Evolutionary conservation across 495 filamentous ascomycete genomes (phyloP).

Genomic region (Cryomyces antarcticus): DNA sequence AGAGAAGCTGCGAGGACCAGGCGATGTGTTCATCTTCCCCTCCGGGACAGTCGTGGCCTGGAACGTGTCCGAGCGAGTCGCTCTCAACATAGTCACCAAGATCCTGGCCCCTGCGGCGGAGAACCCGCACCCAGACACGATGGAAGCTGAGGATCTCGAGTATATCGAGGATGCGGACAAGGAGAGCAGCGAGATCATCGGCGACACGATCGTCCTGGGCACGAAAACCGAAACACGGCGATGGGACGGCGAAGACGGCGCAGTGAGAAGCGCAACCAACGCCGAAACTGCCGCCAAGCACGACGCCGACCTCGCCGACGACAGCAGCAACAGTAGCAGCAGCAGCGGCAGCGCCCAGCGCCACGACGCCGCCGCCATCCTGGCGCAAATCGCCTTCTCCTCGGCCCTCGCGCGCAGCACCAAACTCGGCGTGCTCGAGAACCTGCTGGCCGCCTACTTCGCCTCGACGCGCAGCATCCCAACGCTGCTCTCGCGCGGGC

Average conservation of each 20-base stretch:
- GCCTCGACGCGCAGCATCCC: conserved; percentile 66
- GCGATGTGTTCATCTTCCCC: conserved; percentile 92
- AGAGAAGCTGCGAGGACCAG: conserved; percentile 28
- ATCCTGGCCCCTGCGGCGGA: conserved; percentile 57
- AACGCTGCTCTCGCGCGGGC: conserved; percentile 40
- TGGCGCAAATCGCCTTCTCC: conserved; percentile 91
- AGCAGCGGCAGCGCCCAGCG: conserved; percentile 4
- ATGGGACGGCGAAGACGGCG: background rate
- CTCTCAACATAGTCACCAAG: conserved; percentile 48
- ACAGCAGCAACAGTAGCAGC: background rate
- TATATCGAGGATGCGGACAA: conserved; percentile 56
- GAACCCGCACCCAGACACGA: conserved; percentile 42
- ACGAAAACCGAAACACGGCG: conserved; percentile 30
- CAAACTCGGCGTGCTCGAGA: conserved; percentile 89
- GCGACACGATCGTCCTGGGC: conserved; percentile 77
- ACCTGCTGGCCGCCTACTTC: conserved; percentile 62
- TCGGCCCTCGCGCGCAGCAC: conserved; percentile 86
- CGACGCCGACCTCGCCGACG: background rate
- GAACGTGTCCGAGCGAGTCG: conserved; percentile 54
- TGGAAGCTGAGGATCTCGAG: conserved; percentile 80
- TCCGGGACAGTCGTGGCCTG: conserved; percentile 90
- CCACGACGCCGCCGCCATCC: conserved; percentile 45
- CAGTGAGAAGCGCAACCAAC: conserved; percentile 1
- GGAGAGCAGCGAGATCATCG: conserved; percentile 60
- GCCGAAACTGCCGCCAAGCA: conserved; percentile 11